Evolutionary conservation across 1,284 basidiomycete species (phyloP).

Genomic region (Rhodotorula glutinis): DNA sequence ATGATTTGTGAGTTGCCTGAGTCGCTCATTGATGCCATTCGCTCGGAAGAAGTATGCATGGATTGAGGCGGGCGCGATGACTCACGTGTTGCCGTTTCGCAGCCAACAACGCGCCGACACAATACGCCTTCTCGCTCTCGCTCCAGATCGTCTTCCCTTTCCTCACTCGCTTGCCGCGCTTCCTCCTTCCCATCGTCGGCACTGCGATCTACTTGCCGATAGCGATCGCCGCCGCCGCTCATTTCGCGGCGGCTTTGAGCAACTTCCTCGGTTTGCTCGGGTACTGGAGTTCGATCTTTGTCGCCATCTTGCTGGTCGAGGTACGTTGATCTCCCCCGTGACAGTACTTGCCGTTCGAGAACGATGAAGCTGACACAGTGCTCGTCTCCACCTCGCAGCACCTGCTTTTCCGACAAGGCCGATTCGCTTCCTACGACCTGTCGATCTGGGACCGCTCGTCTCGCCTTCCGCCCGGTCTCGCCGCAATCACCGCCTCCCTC

Average conservation of each 20-base stretch:
- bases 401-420: conserved; percentile 42
- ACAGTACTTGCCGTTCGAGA: too few relatives aligned
- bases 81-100: too few relatives aligned
- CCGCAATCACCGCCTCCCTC: conserved; percentile 43
- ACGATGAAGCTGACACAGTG: neutral
- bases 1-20: conserved; percentile 53
- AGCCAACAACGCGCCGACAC: conserved; percentile 76
- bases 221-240: conserved; percentile 40
- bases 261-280: conserved; percentile 47
- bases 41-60: too few relatives aligned
- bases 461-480: conserved; percentile 47
- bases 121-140: conserved; percentile 79
- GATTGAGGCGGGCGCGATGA: too few relatives aligned
- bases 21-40: neutral
- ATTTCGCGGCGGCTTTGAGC: conserved; percentile 47
- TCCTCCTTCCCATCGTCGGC: conserved; percentile 76
- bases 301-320: conserved; percentile 28
- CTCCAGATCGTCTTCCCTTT: conserved; percentile 72
- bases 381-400: conserved; percentile 41
- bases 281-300: conserved; percentile 31
- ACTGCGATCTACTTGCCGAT: conserved; percentile 63
- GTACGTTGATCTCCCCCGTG: conserved; percentile 28
- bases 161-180: conserved; percentile 66
- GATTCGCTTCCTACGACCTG: conserved; percentile 43
- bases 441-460: conserved; percentile 46